A percentile compares a stretch with the other conserved stretches of the same genome.
phyloP scores from a whole-genome alignment of 2,329 filamentous ascomycete species.

The Aspergillus brunneoviolaceus region DNA sequence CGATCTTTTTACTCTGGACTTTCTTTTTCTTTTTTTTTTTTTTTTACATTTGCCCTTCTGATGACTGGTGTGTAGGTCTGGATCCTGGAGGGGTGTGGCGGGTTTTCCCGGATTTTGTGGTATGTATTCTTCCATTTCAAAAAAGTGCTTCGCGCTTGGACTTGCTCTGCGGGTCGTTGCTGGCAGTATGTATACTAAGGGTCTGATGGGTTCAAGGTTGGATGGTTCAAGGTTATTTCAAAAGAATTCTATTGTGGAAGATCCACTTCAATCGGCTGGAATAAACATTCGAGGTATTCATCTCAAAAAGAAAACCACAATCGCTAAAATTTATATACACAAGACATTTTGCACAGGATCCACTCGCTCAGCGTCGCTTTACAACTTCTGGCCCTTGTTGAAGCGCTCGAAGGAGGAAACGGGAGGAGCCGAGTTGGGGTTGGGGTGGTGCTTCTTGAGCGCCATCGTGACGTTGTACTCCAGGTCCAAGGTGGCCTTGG shows the following conservation, averaged over 20 bases:
- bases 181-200: too few relatives aligned
- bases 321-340: neutral
- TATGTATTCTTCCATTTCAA: too few relatives aligned
- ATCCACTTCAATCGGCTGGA: too few relatives aligned
- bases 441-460: conserved; percentile 43
- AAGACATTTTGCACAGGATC: neutral
- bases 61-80: too few relatives aligned
- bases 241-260: too few relatives aligned
- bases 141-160: too few relatives aligned
- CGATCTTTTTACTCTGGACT: neutral
- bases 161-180: too few relatives aligned
- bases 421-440: conserved; percentile 40
- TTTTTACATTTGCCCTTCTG: neutral
- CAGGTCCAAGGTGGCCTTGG: conserved; percentile 59
- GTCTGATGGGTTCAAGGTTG: too few relatives aligned
- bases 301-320: neutral
- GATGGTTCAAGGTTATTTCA: too few relatives aligned
- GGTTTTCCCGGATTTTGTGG: too few relatives aligned
- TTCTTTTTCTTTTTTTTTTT: neutral
- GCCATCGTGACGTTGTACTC: conserved; percentile 62
- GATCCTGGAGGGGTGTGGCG: too few relatives aligned
- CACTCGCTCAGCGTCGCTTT: neutral
- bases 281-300: neutral
- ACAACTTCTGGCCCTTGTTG: conserved; percentile 26
- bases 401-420: conserved; percentile 41